Evolutionary conservation across 1,139 yeast species (phyloP).

Genomic region (Debaryomycetaceae sp.): DNA sequence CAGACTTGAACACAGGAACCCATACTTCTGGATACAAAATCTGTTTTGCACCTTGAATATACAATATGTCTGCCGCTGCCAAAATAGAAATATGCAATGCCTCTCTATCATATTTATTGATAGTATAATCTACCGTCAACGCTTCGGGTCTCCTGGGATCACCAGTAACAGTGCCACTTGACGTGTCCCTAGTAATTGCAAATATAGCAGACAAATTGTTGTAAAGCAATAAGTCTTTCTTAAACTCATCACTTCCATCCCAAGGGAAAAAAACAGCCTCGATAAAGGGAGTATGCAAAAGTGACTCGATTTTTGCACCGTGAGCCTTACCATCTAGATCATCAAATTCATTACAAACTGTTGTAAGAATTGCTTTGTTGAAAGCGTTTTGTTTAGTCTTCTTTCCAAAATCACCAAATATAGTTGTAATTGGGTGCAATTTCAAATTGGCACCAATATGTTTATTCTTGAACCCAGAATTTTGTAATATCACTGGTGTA

Average conservation of each 20-base stretch:
- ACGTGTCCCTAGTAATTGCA: slow-evolving; percentile 47
- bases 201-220: slow-evolving; percentile 41
- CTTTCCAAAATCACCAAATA: slow-evolving; percentile 42
- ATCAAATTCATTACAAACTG: slow-evolving; percentile 47
- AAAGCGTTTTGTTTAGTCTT: slow-evolving; percentile 34
- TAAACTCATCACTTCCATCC: slow-evolving; percentile 31
- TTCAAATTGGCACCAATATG: slow-evolving; percentile 54
- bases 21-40: slow-evolving; percentile 38
- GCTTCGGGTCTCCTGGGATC: slow-evolving; percentile 36
- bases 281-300: slow-evolving; percentile 45
- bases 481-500: slow-evolving; percentile 49
- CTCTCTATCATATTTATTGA: slow-evolving; percentile 41
- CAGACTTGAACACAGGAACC: slow-evolving; percentile 37
- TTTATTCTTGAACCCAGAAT: slow-evolving; percentile 52
- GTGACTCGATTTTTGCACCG: slow-evolving; percentile 55
- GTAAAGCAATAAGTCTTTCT: slow-evolving; percentile 36
- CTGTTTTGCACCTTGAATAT: slow-evolving; percentile 50
- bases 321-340: slow-evolving; percentile 56
- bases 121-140: slow-evolving; percentile 37
- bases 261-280: slow-evolving; percentile 44
- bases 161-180: slow-evolving; percentile 37
- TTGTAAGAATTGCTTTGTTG: slow-evolving; percentile 47
- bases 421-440: slow-evolving; percentile 48
- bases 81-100: slow-evolving; percentile 41
- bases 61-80: slow-evolving; percentile 44